phyloP scores from a whole-genome alignment of 2,329 filamentous ascomycete species.

The Colletotrichum melonis region DNA sequence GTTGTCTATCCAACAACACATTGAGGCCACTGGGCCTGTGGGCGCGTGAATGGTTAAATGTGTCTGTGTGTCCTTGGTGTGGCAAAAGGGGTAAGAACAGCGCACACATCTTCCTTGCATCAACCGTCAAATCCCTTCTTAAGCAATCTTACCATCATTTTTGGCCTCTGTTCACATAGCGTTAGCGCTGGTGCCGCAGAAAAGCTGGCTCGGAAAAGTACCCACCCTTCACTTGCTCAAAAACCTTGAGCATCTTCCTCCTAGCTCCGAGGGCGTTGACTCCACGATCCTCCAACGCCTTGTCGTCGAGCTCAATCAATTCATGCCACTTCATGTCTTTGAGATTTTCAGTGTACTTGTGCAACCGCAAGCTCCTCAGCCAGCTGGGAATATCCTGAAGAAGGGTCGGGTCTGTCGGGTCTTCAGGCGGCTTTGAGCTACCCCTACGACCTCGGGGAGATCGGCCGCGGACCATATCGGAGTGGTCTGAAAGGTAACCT shows the following conservation, averaged over 20 bases:
- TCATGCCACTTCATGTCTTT: conserved; percentile 99
- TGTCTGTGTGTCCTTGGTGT: neutral
- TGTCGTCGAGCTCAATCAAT: conserved; percentile 90
- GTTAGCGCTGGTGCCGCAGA: neutral
- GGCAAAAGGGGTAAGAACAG: neutral
- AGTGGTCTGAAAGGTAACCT: conserved; percentile 93
- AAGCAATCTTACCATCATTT: conserved; percentile 76
- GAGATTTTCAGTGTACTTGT: conserved; percentile 98
- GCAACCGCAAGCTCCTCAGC: conserved; percentile 92
- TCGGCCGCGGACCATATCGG: conserved; percentile 88
- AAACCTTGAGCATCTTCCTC: conserved; percentile 99
- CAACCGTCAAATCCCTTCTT: conserved; percentile 34
- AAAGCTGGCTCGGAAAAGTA: neutral
- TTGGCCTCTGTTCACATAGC: conserved; percentile 42
- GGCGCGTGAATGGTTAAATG: neutral
- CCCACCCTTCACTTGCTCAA: conserved; percentile 90
- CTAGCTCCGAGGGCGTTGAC: conserved; percentile 95
- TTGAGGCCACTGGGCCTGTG: neutral
- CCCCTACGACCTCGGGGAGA: conserved; percentile 93
- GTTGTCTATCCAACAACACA: conserved; percentile 1
- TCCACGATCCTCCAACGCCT: conserved; percentile 89
- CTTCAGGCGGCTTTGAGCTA: conserved; percentile 97
- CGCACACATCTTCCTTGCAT: neutral
- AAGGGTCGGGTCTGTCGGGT: conserved; percentile 90
- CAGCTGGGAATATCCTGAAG: conserved; percentile 96